Base-by-base conservation (phyloP, 2,329 filamentous ascomycete genomes). In the Curvularia sp. region DNA sequence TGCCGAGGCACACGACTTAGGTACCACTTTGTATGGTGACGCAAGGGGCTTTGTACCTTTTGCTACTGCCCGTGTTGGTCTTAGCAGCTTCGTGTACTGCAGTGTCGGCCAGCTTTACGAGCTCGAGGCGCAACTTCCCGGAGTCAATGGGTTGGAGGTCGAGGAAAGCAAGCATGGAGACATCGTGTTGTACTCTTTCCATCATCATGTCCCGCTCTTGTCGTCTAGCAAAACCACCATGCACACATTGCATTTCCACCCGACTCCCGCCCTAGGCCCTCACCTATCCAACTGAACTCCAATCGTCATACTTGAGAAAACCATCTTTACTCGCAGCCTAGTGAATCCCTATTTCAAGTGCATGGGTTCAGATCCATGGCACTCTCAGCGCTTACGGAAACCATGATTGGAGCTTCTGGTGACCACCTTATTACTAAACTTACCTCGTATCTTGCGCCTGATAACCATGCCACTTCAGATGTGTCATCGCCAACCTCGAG, bases 1-100 rank as follows among this genome's bases (percentile, higher is more conserved):
- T 48, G 47, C 41, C 49, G 47, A 50, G 52, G 46, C 32, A 23
- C 34, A 49, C 57, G 43, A 30, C 49, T 56, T 62, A n/a, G n/a
- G n/a, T n/a, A 23, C 61, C 50, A 5, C 23, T 53, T 57, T 27
- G n/a, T 65, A 61, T 23, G 27, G 43, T 34, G 43, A 27, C 43
- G 43, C 18, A 47, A 13, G 43, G 25, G 28, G 27, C n/a, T 6
- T 28, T 12, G n/a, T 18, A 36, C 34, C 34, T 36, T 36, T 18
- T 36, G 34, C 7, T 18, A 36, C 15, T 36, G 15, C 34, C 34
- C 34, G 13, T 36, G 2, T 34, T 42, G 39, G 13, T 25, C 13
- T 3, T 27, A 25, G 15, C 5, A 25, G 10, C 21, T 42, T 25
- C 5, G 18, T 15, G 23, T 27, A n/a, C 23, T 43, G 7, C 41